Evolutionary conservation across 2,329 filamentous ascomycete genomes (phyloP).

Genomic region (Penicillium sp.): DNA sequence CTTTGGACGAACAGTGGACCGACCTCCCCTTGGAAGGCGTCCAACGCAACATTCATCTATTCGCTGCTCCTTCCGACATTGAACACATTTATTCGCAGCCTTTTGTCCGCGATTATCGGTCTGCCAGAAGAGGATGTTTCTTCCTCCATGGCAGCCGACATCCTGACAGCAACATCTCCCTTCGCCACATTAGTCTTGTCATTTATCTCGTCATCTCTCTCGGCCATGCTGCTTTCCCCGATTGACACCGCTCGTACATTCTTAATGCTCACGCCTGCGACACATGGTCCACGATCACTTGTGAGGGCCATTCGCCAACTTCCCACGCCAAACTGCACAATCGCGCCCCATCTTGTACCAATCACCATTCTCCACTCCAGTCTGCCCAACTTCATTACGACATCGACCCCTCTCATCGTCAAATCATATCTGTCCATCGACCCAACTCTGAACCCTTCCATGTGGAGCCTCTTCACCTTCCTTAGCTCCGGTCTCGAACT

Average conservation of each 20-base stretch:
- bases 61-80: constrained; percentile 76
- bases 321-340: constrained; percentile 63
- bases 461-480: constrained; percentile 79
- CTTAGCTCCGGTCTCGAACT: constrained; percentile 72
- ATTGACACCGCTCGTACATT: constrained; percentile 83
- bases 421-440: constrained; percentile 81
- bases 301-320: constrained; percentile 70
- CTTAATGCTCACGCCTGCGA: constrained; percentile 77
- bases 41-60: constrained; percentile 89
- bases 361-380: constrained; percentile 85
- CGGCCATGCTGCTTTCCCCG: constrained; percentile 75
- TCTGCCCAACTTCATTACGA: constrained; percentile 73
- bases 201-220: constrained; percentile 59
- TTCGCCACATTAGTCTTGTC: constrained; percentile 72
- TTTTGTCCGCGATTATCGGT: constrained; percentile 85
- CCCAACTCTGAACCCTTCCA: constrained; percentile 69
- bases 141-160: constrained; percentile 57
- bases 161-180: constrained; percentile 74
- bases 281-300: constrained; percentile 67
- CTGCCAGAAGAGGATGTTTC: constrained; percentile 68
- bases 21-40: constrained; percentile 90
- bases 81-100: constrained; percentile 85
- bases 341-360: constrained; percentile 63
- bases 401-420: constrained; percentile 77
- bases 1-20: constrained; percentile 84